Percentiles rank a stretch among this genome's conserved stretches.
phyloP scores from a whole-genome alignment of 768 basidiomycete species.

The Pleurotus ostreatus region DNA sequence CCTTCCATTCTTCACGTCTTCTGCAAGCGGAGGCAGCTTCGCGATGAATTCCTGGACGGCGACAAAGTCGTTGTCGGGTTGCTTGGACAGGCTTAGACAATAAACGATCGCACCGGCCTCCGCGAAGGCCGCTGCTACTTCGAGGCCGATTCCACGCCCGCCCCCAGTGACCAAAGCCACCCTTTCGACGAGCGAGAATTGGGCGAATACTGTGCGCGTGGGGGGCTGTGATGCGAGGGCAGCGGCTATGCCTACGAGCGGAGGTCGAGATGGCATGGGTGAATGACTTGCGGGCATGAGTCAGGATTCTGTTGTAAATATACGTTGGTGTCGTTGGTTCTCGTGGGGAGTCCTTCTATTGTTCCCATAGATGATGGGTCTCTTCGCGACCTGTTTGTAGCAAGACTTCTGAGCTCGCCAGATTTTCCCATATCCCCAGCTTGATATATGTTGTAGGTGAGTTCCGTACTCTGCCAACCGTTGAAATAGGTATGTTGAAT shows the following conservation, averaged over 20 bases:
- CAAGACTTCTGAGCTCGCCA: too few relatives aligned
- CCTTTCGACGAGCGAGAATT: slow-evolving; percentile 31
- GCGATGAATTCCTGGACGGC: slow-evolving; percentile 42
- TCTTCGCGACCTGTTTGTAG: too few relatives aligned
- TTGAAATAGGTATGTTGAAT: too few relatives aligned
- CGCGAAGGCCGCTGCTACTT: slow-evolving; percentile 51
- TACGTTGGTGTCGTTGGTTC: too few relatives aligned
- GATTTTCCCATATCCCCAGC: too few relatives aligned
- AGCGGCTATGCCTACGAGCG: slow-evolving; percentile 8
- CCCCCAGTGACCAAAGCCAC: slow-evolving; percentile 38
- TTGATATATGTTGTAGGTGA: too few relatives aligned
- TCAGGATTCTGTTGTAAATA: too few relatives aligned
- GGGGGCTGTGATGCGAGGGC: slow-evolving; percentile 26
- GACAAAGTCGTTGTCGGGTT: slow-evolving; percentile 46
- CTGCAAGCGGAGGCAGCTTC: slow-evolving; percentile 19
- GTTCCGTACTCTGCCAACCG: too few relatives aligned
- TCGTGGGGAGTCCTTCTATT: too few relatives aligned
- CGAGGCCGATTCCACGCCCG: slow-evolving; percentile 50
- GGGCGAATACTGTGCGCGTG: slow-evolving; percentile 28
- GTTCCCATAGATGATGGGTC: too few relatives aligned
- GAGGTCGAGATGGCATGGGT: neutral
- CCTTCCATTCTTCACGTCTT: slow-evolving; percentile 21
- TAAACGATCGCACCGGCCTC: slow-evolving; percentile 60
- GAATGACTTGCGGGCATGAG: too few relatives aligned
- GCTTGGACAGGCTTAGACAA: slow-evolving; percentile 54